phyloP scores from a whole-genome alignment of 2,329 filamentous ascomycete genomes.

The Aspergillus calidoustus region DNA sequence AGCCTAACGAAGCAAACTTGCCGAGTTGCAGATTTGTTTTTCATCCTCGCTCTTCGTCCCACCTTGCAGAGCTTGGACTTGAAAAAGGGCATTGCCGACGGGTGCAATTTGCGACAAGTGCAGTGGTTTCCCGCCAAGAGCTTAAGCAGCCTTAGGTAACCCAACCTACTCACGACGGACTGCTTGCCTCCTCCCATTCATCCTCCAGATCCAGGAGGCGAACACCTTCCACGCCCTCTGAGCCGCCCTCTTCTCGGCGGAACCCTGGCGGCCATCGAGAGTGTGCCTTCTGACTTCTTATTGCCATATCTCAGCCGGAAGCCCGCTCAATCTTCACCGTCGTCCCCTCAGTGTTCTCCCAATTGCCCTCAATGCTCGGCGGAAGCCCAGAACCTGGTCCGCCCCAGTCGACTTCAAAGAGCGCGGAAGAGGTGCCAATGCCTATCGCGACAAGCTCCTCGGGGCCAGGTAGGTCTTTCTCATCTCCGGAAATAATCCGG shows the following conservation, averaged over 20 bases:
- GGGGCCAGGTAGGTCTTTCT: conserved; percentile 34
- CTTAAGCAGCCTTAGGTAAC: conserved; percentile 25
- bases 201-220: conserved; percentile 32
- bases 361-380: conserved; percentile 40
- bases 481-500: neutral
- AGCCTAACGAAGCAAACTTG: conserved; percentile 16
- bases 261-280: conserved; percentile 28
- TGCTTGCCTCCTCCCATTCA: conserved; percentile 14
- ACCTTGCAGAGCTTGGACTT: conserved; percentile 13
- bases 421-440: conserved; percentile 41
- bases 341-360: conserved; percentile 26
- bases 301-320: conserved; percentile 7
- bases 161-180: conserved; percentile 20
- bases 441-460: conserved; percentile 32
- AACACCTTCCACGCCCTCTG: conserved; percentile 22
- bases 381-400: conserved; percentile 38
- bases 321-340: conserved; percentile 17
- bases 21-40: conserved; percentile 19
- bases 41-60: conserved; percentile 8
- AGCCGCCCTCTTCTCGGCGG: conserved; percentile 27
- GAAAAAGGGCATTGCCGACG: conserved; percentile 15
- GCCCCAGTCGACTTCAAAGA: conserved; percentile 35
- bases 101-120: conserved; percentile 19
- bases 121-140: conserved; percentile 29
- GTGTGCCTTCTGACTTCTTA: conserved; percentile 19